Evolutionary conservation across 768 basidiomycete genomes (phyloP).

Genomic region (Dendrothele bispora): DNA sequence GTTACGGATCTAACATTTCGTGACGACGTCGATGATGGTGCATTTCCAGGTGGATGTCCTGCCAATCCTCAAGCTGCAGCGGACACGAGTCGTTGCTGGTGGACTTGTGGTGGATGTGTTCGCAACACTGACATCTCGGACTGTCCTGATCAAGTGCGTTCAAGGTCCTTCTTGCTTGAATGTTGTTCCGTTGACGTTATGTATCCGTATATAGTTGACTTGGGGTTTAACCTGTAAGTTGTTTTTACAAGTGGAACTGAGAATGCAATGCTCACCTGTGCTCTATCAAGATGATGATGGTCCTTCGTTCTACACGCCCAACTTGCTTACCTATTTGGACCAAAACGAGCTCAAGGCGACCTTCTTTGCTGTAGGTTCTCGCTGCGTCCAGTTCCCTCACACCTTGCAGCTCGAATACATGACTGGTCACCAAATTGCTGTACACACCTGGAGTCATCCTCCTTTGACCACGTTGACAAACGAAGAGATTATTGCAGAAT

Average conservation of each 20-base stretch:
- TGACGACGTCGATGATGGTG: background rate
- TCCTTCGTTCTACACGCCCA: slow-evolving; percentile 74
- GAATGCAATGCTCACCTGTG: too few species aligned
- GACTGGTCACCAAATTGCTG: slow-evolving; percentile 74
- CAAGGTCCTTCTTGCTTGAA: background rate
- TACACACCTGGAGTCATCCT: slow-evolving; percentile 69
- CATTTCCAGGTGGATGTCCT: slow-evolving; percentile 50
- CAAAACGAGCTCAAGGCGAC: slow-evolving; percentile 69
- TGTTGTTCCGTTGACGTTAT: slow-evolving; percentile 45
- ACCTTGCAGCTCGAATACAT: slow-evolving; percentile 78
- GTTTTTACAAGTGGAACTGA: too few species aligned
- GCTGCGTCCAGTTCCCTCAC: slow-evolving; percentile 35
- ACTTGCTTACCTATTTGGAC: slow-evolving; percentile 71
- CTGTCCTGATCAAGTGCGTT: slow-evolving; percentile 59
- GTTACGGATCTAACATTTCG: too few species aligned
- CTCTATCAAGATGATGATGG: slow-evolving; percentile 63
- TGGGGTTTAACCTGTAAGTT: slow-evolving; percentile 35
- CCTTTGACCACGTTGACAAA: slow-evolving; percentile 66
- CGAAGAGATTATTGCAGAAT: slow-evolving; percentile 82
- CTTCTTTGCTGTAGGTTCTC: slow-evolving; percentile 87
- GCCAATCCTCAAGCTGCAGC: slow-evolving; percentile 53
- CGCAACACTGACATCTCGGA: slow-evolving; percentile 64
- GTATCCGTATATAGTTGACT: slow-evolving; percentile 28
- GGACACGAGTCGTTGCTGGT: slow-evolving; percentile 49
- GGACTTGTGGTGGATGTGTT: slow-evolving; percentile 67